Evolutionary conservation across 495 filamentous ascomycete species (phyloP).

Genomic region (Penicillium dipodomyicola): DNA sequence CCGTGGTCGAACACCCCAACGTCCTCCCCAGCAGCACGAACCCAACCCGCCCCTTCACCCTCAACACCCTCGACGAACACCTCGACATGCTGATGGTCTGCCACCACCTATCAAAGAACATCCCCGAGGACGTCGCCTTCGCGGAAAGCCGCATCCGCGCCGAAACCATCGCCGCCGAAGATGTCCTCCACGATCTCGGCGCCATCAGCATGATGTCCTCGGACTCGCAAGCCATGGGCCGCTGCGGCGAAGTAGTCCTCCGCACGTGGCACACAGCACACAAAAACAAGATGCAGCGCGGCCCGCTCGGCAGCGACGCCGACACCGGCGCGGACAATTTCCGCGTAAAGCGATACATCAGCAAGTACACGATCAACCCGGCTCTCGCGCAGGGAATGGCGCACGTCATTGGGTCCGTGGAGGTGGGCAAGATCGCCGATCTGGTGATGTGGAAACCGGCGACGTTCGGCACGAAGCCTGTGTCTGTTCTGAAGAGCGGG

Average conservation of each 20-base stretch:
- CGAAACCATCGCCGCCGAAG: constrained; percentile 96
- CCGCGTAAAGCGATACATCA: constrained; percentile 88
- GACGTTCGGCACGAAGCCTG: constrained; percentile 87
- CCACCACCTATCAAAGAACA: constrained; percentile 88
- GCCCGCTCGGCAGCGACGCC: constrained; percentile 71
- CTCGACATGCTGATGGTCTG: constrained; percentile 99
- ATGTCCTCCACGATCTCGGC: constrained; percentile 92
- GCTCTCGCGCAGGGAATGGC: constrained; percentile 91
- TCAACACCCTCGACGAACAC: constrained; percentile 94
- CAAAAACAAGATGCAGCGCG: constrained; percentile 93
- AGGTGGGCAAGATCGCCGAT: constrained; percentile 90
- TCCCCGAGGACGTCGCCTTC: constrained; percentile 94
- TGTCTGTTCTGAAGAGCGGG: constrained; percentile 81
- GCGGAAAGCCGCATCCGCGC: constrained; percentile 92
- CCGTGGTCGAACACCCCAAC: constrained; percentile 86
- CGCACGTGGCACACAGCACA: constrained; percentile 98
- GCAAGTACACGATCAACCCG: constrained; percentile 98
- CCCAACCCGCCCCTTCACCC: constrained; percentile 88
- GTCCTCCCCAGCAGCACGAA: constrained; percentile 92
- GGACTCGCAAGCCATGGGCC: constrained; percentile 97
- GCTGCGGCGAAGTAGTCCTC: constrained; percentile 91
- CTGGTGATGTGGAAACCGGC: constrained; percentile 84
- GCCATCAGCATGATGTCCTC: constrained; percentile 98
- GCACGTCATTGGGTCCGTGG: constrained; percentile 83
- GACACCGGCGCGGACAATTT: constrained; percentile 86